Percentiles rank a stretch among this genome's conserved stretches.
Conservation (phyloP, 177 flowering plant genomes). For the Vitis hybrid region DNA sequence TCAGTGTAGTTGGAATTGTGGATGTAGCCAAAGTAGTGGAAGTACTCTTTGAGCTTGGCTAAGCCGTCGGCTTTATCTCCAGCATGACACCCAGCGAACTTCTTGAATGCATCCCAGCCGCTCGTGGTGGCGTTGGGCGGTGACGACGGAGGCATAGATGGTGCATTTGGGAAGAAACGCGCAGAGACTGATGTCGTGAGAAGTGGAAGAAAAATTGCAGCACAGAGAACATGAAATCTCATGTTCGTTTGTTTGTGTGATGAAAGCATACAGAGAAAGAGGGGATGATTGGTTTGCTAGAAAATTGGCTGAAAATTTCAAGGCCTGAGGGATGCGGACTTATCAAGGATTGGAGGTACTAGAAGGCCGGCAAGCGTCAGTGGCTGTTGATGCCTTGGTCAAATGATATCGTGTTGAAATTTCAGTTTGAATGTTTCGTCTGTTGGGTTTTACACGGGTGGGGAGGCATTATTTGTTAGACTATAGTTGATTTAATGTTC, state of each 20-base stretch:
- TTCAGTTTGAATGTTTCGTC: too few relatives aligned
- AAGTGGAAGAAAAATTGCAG: slow-evolving; percentile 2
- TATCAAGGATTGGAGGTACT: not conserved
- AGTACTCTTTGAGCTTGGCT: slow-evolving; percentile 45
- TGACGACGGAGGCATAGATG: slow-evolving; percentile 34
- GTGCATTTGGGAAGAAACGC: slow-evolving; percentile 37
- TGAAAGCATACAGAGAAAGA: not conserved
- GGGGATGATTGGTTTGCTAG: not conserved
- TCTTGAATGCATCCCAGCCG: slow-evolving; percentile 44
- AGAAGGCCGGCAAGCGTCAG: not conserved
- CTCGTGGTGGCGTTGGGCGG: slow-evolving; percentile 24
- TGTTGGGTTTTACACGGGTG: too few relatives aligned
- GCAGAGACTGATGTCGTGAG: slow-evolving; percentile 14
- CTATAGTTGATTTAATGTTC: too few relatives aligned
- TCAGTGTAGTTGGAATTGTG: slow-evolving; percentile 42
- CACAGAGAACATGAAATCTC: slow-evolving; percentile 25
- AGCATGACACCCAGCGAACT: slow-evolving; percentile 38
- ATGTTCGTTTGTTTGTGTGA: not conserved
- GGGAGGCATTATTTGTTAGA: too few relatives aligned
- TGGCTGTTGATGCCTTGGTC: too few relatives aligned
- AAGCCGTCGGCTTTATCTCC: slow-evolving; percentile 43
- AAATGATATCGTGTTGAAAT: too few relatives aligned
- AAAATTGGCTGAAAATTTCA: not conserved
- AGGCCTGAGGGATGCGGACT: not conserved
- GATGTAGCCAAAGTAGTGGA: slow-evolving; percentile 56